These are phyloP conservation scores for Phialophora expanda DNA, from an alignment of 2,329 filamentous ascomycete species.

Conservation along the genomic window DNA sequence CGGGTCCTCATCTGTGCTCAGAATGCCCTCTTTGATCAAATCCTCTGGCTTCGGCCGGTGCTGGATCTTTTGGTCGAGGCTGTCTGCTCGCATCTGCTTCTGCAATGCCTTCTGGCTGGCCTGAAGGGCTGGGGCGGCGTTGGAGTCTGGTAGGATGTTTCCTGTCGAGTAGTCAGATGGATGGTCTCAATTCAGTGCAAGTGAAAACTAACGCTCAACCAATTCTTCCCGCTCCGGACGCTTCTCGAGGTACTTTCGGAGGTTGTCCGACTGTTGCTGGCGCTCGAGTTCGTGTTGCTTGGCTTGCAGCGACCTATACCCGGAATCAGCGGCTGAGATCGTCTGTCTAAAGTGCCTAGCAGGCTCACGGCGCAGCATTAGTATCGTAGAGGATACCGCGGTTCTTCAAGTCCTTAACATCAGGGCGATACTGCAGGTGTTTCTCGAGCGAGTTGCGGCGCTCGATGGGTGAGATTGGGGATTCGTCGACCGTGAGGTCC, in stretches of 20 bases:
- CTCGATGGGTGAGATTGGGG: conserved; percentile 62
- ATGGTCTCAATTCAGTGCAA: conserved; percentile 17
- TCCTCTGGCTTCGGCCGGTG: conserved; percentile 76
- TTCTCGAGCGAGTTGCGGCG: conserved; percentile 72
- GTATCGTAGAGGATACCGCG: conserved; percentile 71
- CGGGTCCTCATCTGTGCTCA: conserved; percentile 67
- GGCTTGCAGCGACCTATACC: conserved; percentile 64
- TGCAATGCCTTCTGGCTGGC: conserved; percentile 83
- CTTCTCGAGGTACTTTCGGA: conserved; percentile 68
- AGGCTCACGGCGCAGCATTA: conserved; percentile 66
- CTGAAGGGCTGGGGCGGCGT: conserved; percentile 76
- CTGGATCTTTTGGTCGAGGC: conserved; percentile 83
- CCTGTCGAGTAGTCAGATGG: conserved; percentile 54
- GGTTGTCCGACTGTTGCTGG: conserved; percentile 65
- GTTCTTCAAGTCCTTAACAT: conserved; percentile 68
- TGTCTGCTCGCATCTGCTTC: conserved; percentile 85
- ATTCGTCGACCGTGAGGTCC: conserved; percentile 57
- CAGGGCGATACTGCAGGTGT: conserved; percentile 73
- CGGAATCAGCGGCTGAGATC: not conserved
- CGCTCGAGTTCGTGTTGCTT: conserved; percentile 67
- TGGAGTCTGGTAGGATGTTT: conserved; percentile 84
- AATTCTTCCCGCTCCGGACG: conserved; percentile 74
- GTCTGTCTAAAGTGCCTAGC: not conserved
- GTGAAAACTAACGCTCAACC: conserved; percentile 69
- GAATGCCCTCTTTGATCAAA: conserved; percentile 77